Evolutionary conservation across 1,284 basidiomycete species (phyloP).

Genomic region (Marasmius oreades): DNA sequence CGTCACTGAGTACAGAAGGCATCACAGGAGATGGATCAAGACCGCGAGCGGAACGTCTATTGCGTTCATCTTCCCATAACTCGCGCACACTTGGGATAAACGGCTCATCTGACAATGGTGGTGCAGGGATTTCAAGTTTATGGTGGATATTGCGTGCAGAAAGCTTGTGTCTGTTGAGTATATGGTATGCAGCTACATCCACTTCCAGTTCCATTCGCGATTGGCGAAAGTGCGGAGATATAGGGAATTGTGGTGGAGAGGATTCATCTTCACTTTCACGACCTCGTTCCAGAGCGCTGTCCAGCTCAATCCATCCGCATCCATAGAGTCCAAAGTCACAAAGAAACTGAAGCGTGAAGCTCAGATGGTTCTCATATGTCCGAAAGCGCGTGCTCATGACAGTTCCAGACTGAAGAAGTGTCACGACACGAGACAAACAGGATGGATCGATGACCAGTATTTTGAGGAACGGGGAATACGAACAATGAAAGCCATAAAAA

Average conservation of each 20-base stretch:
- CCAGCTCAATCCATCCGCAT: constrained; percentile 84
- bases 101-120: constrained; percentile 59
- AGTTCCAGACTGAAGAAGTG: constrained; percentile 77
- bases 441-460: constrained; percentile 76
- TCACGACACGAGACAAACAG: constrained; percentile 63
- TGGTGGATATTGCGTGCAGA: constrained; percentile 72
- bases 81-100: constrained; percentile 87
- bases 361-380: constrained; percentile 89
- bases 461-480: constrained; percentile 89
- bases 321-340: constrained; percentile 95
- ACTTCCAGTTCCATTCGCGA: constrained; percentile 80
- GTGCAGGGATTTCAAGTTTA: constrained; percentile 57
- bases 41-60: constrained; percentile 63
- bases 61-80: constrained; percentile 92
- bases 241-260: constrained; percentile 27
- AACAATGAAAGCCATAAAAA: constrained; percentile 93
- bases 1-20: constrained; percentile 61
- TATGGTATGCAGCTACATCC: constrained; percentile 78
- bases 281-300: constrained; percentile 55
- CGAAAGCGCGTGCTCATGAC: constrained; percentile 78
- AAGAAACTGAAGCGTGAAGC: constrained; percentile 89
- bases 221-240: constrained; percentile 60
- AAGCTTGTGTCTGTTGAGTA: constrained; percentile 78
- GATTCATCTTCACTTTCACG: constrained; percentile 20
- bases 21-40: constrained; percentile 64